Base-by-base conservation (phyloP, 495 filamentous ascomycete species). In the Pseudoneurospora amorphoporcata region DNA sequence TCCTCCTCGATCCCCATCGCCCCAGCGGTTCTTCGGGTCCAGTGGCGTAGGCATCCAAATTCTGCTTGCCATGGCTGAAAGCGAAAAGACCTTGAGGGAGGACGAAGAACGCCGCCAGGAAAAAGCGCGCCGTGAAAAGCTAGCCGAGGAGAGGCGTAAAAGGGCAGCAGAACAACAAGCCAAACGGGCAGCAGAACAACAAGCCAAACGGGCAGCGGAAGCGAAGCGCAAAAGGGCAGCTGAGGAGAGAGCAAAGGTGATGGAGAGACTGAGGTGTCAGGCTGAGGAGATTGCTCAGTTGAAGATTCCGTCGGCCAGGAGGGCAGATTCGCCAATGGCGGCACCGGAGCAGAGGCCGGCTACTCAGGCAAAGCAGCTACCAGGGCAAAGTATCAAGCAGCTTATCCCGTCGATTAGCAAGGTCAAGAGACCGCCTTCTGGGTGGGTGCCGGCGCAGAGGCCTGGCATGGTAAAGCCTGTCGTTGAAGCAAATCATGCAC, bases 11-110 rank as follows among this genome's bases (percentile, higher is more conserved):
- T 72, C 71, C 0, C 61, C 70, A 17, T 53, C 47, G 29, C 79
- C 65, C 38, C 53, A 40, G 4, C 70, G 68, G 3, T 72, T 76
- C 74, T 78, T 75, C 53, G 38, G 65, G 6, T 72, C 73, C 16
- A 71, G 71, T 68, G 71, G 71, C n/a, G 8, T 40, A 39, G 76
- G 71, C 8, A 32, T 75, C 1, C n/a, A 72, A 4, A n/a, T 69
- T 10, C 40, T 75, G 6, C 23, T 53, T 0, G 75, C 72, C 39
- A 32, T 74, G 14, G 19, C 16, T 3, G 19, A 69, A 4, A 74
- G 68, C 68, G 29, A 35, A 19, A 70, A 77, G 69, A 74, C 70
- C 0, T 37, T 58, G 19, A 37, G 61, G 16, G 71, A 74, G 40
- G 76, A 76, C 6, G 65, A 43, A 37, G 77, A 68, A 58, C 73